These are phyloP conservation scores for Talaromyces sp. DNA, from an alignment of 2,329 filamentous ascomycete species.

Conservation along the genomic window DNA sequence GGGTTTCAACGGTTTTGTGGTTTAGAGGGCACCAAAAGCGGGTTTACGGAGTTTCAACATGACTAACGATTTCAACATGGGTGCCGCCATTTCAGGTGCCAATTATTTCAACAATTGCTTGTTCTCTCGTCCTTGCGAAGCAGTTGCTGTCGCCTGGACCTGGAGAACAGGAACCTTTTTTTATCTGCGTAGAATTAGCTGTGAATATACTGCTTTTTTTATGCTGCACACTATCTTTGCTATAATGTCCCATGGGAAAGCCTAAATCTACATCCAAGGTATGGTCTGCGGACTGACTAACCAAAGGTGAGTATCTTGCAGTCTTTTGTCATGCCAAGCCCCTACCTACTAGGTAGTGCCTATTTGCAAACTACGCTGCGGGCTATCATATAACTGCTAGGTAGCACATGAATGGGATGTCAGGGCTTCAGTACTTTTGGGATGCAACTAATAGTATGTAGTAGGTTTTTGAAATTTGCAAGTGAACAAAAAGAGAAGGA, in stretches of 20 bases:
- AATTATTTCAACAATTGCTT: conserved; percentile 43
- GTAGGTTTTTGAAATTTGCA: no score
- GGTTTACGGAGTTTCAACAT: conserved; percentile 45
- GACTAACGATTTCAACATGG: conserved; percentile 56
- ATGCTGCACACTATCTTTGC: not conserved
- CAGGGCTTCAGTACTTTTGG: no score
- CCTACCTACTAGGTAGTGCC: no score
- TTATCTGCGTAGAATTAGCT: conserved; percentile 25
- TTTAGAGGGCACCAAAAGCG: conserved; percentile 40
- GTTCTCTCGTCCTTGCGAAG: conserved; percentile 23
- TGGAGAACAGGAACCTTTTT: conserved; percentile 15
- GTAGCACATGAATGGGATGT: no score
- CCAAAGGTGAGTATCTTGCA: no score
- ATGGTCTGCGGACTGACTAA: no score
- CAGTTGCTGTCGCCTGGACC: conserved; percentile 27
- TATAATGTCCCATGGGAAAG: not conserved
- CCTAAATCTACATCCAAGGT: no score
- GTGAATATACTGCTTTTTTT: conserved; percentile 21
- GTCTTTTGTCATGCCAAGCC: no score
- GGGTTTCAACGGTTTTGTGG: conserved; percentile 39
- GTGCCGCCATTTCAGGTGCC: conserved; percentile 22
- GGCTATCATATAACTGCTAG: no score
- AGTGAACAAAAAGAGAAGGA: no score
- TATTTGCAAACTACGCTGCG: no score
- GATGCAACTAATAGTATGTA: no score